phyloP scores from a whole-genome alignment of 805 yeast genomes.

The Suhomyces sp. region DNA sequence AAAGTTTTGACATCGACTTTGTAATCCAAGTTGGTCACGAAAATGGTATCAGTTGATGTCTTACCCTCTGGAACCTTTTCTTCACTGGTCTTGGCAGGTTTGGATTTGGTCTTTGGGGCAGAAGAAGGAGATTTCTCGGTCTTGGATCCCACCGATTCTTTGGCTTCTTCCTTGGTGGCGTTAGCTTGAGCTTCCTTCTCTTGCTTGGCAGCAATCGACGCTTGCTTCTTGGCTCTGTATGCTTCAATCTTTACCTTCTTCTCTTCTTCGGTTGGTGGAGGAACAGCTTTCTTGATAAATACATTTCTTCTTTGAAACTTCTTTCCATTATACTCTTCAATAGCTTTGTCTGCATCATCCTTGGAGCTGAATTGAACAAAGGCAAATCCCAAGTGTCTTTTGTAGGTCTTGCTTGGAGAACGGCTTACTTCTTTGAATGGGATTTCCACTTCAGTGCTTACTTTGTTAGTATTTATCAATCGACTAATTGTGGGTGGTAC shows the following conservation, averaged over 20 bases:
- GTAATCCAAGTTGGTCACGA: conserved; percentile 58
- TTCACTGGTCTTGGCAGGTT: conserved; percentile 6
- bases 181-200: conserved; percentile 18
- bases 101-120: conserved; percentile 5
- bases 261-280: conserved; percentile 48
- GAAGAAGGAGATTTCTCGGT: not conserved
- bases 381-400: conserved; percentile 55
- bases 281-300: conserved; percentile 52
- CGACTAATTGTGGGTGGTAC: conserved; percentile 12
- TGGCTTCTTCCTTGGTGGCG: conserved; percentile 17
- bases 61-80: conserved; percentile 43
- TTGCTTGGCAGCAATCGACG: conserved; percentile 11
- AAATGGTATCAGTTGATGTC: conserved; percentile 57
- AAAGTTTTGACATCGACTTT: conserved; percentile 47
- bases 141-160: conserved; percentile 12
- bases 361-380: conserved; percentile 51
- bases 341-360: conserved; percentile 44
- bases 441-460: conserved; percentile 44
- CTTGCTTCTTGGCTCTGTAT: conserved; percentile 24
- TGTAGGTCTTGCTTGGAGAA: conserved; percentile 33
- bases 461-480: conserved; percentile 13
- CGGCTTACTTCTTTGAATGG: conserved; percentile 44
- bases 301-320: conserved; percentile 48
- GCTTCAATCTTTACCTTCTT: conserved; percentile 35
- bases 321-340: conserved; percentile 39